Base-by-base conservation (phyloP, 805 yeast species). In the Yarrowia keelungensis region DNA sequence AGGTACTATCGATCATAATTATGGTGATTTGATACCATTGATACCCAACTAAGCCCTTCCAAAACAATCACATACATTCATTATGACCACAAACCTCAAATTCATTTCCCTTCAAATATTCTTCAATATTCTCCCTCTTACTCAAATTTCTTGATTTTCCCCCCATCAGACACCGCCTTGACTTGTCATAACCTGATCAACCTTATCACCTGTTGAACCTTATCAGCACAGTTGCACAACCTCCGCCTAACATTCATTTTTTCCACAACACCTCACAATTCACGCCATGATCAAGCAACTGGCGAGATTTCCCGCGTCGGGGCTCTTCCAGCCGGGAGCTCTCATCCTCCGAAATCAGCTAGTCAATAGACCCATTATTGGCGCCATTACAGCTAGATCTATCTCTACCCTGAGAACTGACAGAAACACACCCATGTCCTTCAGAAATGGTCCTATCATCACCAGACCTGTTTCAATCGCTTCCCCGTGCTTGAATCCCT, bases 221-320 rank as follows among this genome's bases (percentile, higher is more conserved):
- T 51, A 51, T 36, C 42, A 36, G 32, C 7, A 9, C 10, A 9
- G 5, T 5, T 5, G 16, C 43, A 16, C 16, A 36, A 8, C 15
- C 8, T 16, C 43, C 45, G 59, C 43, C 56, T 16, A 51, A 51
- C 59, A 15, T 19, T 32, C 7, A 0, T 8, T n/a, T 16, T 9
- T 32, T 9, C 16, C 41, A 53, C 59, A 2, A 53, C 45, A 16
- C 16, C 9, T 16, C 26, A 5, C 43, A 11, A 53, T 45, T 51
- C 58, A 9, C 35, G 59, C 59, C 59, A 53, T 53, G 59, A 19
- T 53, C 45, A 53, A 53, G 35, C 59, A 38, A 19, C 35, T 53
- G 14, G 45, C 45, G 45, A 12, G 59, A 22, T 22, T 22, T 39
- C 36, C 26, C 10, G 14, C 14, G 2, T 2, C 4, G 19, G 35